Base-by-base conservation (phyloP, 2,329 filamentous ascomycete genomes). In the Ascocoryne sarcoides region DNA sequence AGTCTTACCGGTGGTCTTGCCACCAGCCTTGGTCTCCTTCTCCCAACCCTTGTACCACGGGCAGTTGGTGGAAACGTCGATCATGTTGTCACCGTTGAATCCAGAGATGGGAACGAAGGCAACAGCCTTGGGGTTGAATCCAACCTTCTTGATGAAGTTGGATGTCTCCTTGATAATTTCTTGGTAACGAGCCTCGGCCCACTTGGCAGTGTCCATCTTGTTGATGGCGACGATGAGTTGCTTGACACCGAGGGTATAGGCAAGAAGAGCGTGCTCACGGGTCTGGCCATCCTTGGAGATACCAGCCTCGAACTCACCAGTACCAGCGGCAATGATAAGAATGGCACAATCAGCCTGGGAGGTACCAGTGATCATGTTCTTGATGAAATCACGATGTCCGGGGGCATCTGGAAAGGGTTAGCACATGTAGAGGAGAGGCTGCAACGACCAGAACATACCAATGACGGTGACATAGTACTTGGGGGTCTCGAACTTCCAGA, bases 361-460 rank as follows among this genome's bases (percentile, higher is more conserved):
- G 67, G 92, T 96, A 89, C 92, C 92, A 84, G 92, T 96, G 73
- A 98, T 98, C 92, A 98, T 98, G 89, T 96, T 98, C 90, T 98
- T 98, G 87, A 98, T 96, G 82, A 96, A 98, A 69, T 98, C 92
- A 92, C 92, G 90, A 76, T 98, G 92, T 75, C 92, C 92, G 65
- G 92, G 92, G 70, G 92, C 92, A 66, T 98, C 86, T 84, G 36
- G 4, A 19, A 17, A 12, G 10, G n/a, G 31, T 43, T 42, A 50
- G 48, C 32, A 40, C 40, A 10, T 30, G 20, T 29, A 10, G 5
- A 17, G 8, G 15, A 12, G 0, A 5, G 4, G 1, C 4, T 17
- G 20, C 7, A 16, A 17, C n/a, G 16, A n/a, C 10, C 21, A 32
- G 19, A 46, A 70, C 78, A 60, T 79, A 87, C 82, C 84, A 73